Conservation (phyloP, 805 yeast species). For the Hanseniaspora lachancei region DNA sequence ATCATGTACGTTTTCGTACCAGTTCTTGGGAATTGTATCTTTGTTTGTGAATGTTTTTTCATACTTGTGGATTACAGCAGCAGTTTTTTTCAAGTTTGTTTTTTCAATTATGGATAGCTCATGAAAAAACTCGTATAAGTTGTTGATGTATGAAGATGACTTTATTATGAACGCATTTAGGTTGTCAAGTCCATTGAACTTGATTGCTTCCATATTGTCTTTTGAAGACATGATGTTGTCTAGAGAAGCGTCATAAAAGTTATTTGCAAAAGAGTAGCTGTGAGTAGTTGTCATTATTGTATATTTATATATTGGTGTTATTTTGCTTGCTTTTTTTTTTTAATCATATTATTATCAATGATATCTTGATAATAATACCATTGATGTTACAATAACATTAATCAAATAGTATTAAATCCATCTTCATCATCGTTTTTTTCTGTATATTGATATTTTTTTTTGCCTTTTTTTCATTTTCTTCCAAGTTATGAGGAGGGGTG, state of each 20-base stretch:
- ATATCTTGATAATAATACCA: too few relatives aligned
- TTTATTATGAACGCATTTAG: constrained; percentile 1
- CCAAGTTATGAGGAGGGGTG: too few relatives aligned
- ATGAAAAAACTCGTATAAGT: constrained; percentile 1
- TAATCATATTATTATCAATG: too few relatives aligned
- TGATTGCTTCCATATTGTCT: background rate
- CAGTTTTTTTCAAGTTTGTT: constrained; percentile 25
- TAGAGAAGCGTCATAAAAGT: background rate
- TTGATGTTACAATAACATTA: background rate
- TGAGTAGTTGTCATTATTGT: background rate
- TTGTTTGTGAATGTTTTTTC: constrained; percentile 16
- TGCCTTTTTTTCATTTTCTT: background rate
- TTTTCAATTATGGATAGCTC: constrained; percentile 18
- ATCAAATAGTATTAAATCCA: background rate
- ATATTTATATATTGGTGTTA: background rate
- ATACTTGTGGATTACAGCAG: constrained; percentile 23
- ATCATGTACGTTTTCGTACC: constrained; percentile 15
- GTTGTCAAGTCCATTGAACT: constrained; percentile 1
- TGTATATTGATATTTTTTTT: too few relatives aligned
- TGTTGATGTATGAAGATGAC: constrained; percentile 2
- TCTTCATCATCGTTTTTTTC: background rate
- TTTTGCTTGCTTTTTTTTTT: background rate
- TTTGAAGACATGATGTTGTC: background rate
- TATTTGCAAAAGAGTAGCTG: background rate
- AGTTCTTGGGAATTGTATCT: constrained; percentile 23